These are phyloP conservation scores for Paraphaeosphaeria minitans DNA, from an alignment of 2,329 filamentous ascomycete genomes.

Conservation along the genomic window DNA sequence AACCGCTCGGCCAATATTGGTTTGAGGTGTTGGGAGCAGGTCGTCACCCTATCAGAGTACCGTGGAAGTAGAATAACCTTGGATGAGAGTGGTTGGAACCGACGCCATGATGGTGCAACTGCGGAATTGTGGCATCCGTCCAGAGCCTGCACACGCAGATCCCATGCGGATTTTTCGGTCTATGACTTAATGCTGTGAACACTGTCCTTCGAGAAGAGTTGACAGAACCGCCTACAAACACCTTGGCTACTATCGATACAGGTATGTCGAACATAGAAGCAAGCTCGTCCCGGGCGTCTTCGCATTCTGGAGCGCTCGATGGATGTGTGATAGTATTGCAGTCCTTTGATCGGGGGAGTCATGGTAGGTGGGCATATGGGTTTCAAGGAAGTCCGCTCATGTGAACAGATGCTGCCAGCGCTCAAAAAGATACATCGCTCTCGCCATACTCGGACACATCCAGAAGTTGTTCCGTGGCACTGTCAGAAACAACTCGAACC, in stretches of 20 bases:
- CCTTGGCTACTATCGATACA: not conserved
- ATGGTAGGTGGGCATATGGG: not conserved
- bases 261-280: not conserved
- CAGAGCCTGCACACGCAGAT: not conserved
- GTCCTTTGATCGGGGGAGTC: not conserved
- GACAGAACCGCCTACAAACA: not conserved
- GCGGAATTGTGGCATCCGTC: not conserved
- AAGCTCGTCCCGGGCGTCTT: not conserved
- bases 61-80: not conserved
- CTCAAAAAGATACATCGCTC: not conserved
- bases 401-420: not conserved
- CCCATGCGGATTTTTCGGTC: not conserved
- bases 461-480: not conserved
- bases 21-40: not conserved
- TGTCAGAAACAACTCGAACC: not conserved
- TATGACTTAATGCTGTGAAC: not conserved
- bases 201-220: not conserved
- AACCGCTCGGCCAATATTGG: not conserved
- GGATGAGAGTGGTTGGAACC: not conserved
- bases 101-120: not conserved
- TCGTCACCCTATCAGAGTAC: not conserved
- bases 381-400: not conserved
- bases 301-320: not conserved
- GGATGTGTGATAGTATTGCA: not conserved
- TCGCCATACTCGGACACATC: not conserved